Evolutionary conservation across 306 rosid genomes (phyloP).

Genomic region (Fragaria iinumae): DNA sequence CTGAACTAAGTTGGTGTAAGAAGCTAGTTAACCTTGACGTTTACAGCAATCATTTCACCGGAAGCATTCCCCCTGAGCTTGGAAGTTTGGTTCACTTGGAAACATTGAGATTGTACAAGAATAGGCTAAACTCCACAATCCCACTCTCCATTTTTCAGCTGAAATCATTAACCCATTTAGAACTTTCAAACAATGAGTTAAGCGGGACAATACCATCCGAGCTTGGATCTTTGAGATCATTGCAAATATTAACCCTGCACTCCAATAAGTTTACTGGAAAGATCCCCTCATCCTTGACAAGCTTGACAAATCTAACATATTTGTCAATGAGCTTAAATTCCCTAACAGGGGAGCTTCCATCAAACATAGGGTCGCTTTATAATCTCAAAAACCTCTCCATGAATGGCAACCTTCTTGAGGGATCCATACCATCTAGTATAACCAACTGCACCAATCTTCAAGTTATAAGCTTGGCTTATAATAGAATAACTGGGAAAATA

Average conservation of each 20-base stretch:
- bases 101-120: constrained; percentile 43
- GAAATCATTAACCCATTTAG: constrained; percentile 57
- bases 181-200: constrained; percentile 57
- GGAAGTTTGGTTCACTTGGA: constrained; percentile 54
- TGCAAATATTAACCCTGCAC: constrained; percentile 58
- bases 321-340: constrained; percentile 57
- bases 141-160: constrained; percentile 60
- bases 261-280: constrained; percentile 57
- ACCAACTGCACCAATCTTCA: constrained; percentile 59
- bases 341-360: constrained; percentile 78
- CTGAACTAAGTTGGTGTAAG: constrained; percentile 51
- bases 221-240: constrained; percentile 62
- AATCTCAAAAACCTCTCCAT: constrained; percentile 57
- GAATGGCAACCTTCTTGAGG: constrained; percentile 37
- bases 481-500: constrained; percentile 57
- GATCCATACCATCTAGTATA: constrained; percentile 65
- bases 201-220: constrained; percentile 63
- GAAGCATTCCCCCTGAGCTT: constrained; percentile 66
- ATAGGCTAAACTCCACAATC: constrained; percentile 58
- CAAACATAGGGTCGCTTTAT: constrained; percentile 56
- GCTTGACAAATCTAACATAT: constrained; percentile 58
- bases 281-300: constrained; percentile 66
- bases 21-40: constrained; percentile 54
- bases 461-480: constrained; percentile 41
- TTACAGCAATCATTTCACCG: constrained; percentile 44